Percentiles rank a stretch among this genome's conserved stretches.
Evolutionary conservation across 805 yeast species (phyloP).

Genomic region (Yarrowia sp.): DNA sequence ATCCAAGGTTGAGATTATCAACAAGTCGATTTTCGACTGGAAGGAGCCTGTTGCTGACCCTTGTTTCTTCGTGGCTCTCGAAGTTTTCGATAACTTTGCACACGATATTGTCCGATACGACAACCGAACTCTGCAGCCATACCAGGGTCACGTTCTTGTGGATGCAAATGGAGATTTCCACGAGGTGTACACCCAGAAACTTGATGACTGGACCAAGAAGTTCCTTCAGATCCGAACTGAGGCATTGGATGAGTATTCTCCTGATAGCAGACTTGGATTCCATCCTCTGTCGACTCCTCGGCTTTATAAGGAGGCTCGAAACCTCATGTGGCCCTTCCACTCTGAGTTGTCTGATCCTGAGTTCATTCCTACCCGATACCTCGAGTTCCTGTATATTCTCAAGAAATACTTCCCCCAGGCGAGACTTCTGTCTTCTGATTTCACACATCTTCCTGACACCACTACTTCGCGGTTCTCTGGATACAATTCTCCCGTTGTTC

Average conservation of each 20-base stretch:
- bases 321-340: slow-evolving; percentile 61
- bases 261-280: slow-evolving; percentile 39
- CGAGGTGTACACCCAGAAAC: slow-evolving; percentile 64
- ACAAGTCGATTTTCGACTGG: slow-evolving; percentile 79
- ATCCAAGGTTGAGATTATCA: slow-evolving; percentile 60
- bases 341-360: slow-evolving; percentile 70
- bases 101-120: slow-evolving; percentile 82
- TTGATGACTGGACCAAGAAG: slow-evolving; percentile 49
- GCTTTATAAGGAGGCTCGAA: slow-evolving; percentile 44
- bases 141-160: slow-evolving; percentile 73
- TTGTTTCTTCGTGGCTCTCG: slow-evolving; percentile 74
- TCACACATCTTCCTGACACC: slow-evolving; percentile 40
- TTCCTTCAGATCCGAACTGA: slow-evolving; percentile 55
- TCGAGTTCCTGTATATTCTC: slow-evolving; percentile 63
- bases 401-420: slow-evolving; percentile 71
- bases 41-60: slow-evolving; percentile 54
- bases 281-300: slow-evolving; percentile 64
- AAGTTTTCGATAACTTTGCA: slow-evolving; percentile 79
- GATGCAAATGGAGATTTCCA: slow-evolving; percentile 73
- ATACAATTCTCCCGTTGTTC: slow-evolving; percentile 74
- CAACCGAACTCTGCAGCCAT: slow-evolving; percentile 59
- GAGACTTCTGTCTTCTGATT: slow-evolving; percentile 70
- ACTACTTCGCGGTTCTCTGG: slow-evolving; percentile 43
- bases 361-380: slow-evolving; percentile 73
- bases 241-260: slow-evolving; percentile 32